A percentile compares a stretch with the other conserved stretches of the same genome.
These are phyloP conservation scores for Fonsecaea monophora DNA, from an alignment of 2,329 filamentous ascomycete genomes.

Conservation along the genomic window DNA sequence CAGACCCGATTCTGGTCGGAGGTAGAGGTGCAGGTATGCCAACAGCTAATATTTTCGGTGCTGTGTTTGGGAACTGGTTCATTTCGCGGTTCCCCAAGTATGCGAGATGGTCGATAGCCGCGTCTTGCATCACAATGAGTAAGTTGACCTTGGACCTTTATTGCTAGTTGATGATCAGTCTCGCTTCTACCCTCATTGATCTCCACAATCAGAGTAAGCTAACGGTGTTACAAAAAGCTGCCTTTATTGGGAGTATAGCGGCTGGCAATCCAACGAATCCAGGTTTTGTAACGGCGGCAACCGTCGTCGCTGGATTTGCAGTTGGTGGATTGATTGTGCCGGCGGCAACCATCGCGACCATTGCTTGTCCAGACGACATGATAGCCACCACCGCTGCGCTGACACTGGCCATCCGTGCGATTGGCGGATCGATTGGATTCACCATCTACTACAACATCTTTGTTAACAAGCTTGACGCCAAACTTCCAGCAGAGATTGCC, in stretches of 20 bases:
- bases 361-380: conserved; percentile 71
- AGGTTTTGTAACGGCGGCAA: conserved; percentile 61
- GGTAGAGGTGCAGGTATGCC: too few species aligned
- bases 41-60: too few species aligned
- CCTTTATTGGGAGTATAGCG: conserved; percentile 40
- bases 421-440: conserved; percentile 71
- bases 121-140: too few species aligned
- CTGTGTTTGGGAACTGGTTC: too few species aligned
- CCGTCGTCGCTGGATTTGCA: conserved; percentile 67
- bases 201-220: too few species aligned
- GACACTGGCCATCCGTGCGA: conserved; percentile 71
- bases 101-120: too few species aligned
- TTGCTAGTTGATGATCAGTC: too few species aligned
- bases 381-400: conserved; percentile 73
- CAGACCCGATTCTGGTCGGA: conserved; percentile 33
- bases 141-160: too few species aligned
- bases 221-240: conserved; percentile 45
- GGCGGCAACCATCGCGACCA: conserved; percentile 70
- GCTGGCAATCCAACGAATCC: conserved; percentile 16
- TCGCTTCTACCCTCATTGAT: too few species aligned
- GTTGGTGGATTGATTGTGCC: conserved; percentile 73
- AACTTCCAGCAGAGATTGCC: conserved; percentile 30
- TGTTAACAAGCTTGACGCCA: conserved; percentile 52
- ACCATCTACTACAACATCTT: conserved; percentile 62
- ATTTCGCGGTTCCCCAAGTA: too few species aligned